Percentiles rank a stretch among this genome's conserved stretches.
Conservation (phyloP, 208 protist species). For the Acanthamoeba polyphaga region DNA sequence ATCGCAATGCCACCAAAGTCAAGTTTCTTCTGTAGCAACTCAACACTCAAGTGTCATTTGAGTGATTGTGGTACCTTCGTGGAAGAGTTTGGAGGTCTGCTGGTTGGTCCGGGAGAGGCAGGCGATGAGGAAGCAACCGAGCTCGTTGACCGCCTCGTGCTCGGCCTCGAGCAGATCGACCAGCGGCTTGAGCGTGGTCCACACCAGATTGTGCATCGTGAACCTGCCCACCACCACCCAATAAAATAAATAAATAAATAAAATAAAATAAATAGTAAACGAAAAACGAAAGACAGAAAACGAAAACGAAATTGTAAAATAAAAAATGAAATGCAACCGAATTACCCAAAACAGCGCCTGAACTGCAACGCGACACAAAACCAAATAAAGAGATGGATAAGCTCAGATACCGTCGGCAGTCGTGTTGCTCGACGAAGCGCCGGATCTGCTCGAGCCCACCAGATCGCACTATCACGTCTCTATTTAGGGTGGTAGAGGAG, state of each 20-base stretch:
- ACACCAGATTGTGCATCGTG: slow-evolving; percentile 38
- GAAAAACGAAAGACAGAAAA: background rate
- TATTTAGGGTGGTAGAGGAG: background rate
- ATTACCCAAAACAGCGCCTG: background rate
- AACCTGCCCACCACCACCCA: background rate
- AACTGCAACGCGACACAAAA: background rate
- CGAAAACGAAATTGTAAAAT: too few species aligned
- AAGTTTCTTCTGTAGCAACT: background rate
- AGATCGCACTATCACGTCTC: background rate
- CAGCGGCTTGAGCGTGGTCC: slow-evolving; percentile 23
- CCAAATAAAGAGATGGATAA: background rate
- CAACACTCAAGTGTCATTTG: background rate
- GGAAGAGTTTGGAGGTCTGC: slow-evolving; percentile 39
- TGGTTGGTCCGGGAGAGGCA: slow-evolving; percentile 47
- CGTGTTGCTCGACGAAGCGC: background rate
- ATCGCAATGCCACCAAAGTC: background rate
- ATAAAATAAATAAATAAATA: too few species aligned
- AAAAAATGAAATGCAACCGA: background rate
- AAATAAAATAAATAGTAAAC: background rate
- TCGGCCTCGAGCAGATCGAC: slow-evolving; percentile 30
- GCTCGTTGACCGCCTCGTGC: slow-evolving; percentile 26
- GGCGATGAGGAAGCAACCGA: slow-evolving; percentile 32
- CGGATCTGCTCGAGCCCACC: background rate
- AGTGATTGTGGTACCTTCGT: background rate
- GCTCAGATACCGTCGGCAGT: background rate